A percentile compares a stretch with the other conserved stretches of the same genome.
phyloP scores from a whole-genome alignment of 139 green algal genomes.

The Eudorina sp. region DNA sequence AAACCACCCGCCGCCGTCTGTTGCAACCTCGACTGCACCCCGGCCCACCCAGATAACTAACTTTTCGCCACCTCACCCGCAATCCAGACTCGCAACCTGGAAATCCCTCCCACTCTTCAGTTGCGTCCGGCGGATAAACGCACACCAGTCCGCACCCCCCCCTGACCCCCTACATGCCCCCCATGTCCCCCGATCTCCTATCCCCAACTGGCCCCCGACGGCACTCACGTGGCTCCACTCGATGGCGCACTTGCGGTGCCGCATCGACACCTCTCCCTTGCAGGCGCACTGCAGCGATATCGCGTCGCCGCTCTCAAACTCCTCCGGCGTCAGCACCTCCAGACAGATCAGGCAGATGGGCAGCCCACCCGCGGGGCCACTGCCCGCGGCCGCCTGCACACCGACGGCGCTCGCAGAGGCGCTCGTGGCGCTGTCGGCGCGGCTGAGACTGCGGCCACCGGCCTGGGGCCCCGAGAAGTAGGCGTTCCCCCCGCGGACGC shows the following conservation, averaged over 20 bases:
- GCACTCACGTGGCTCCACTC: slow-evolving; percentile 85
- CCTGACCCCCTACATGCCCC: too few species aligned
- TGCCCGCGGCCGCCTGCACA: background rate
- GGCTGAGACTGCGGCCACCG: background rate
- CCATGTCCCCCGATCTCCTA: too few species aligned
- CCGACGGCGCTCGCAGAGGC: background rate
- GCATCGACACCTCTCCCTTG: slow-evolving; percentile 84
- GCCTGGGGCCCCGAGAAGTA: too few species aligned
- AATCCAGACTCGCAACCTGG: too few species aligned
- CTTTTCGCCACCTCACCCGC: too few species aligned
- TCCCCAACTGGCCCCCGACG: too few species aligned
- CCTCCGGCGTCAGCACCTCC: slow-evolving; percentile 75
- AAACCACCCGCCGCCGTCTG: too few species aligned
- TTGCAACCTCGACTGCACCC: too few species aligned
- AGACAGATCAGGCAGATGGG: slow-evolving; percentile 88
- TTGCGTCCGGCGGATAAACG: too few species aligned
- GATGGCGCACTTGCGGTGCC: slow-evolving; percentile 83
- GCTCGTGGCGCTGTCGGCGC: background rate
- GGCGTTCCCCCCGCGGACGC: slow-evolving; percentile 2
- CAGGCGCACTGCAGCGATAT: slow-evolving; percentile 84
- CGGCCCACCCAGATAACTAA: too few species aligned
- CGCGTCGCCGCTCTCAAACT: slow-evolving; percentile 79
- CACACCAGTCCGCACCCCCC: too few species aligned
- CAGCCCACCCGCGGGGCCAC: background rate
- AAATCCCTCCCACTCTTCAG: too few species aligned